Base-by-base conservation (phyloP, 2,329 filamentous ascomycete genomes). In the Fusarium multiceps region DNA sequence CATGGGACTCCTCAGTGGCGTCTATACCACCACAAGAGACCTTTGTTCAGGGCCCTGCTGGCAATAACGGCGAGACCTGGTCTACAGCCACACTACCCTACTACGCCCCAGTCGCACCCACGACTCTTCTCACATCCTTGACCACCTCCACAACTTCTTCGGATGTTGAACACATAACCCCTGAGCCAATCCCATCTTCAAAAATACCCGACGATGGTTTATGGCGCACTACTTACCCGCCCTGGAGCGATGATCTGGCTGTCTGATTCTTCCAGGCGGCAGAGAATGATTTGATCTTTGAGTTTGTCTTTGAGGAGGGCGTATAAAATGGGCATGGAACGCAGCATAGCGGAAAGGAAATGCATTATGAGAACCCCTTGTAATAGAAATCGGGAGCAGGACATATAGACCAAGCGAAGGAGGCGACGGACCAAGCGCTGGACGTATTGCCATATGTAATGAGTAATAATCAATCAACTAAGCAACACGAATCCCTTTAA, bases 211-310 rank as follows among this genome's bases (percentile, higher is more conserved):
- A 85, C 58, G 69, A 85, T 55, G 83, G 83, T 20, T 74, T 74
- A 51, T 85, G 83, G 84, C 82, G 83, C 60, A 83, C 83, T 6
- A 78, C 78, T 1, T 85, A 84, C 56, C 81, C 82, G 4, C 45
- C 81, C 0, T 83, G 81, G 81, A 85, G 83, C 63, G 78, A 82
- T 3, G 51, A 55, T 30, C 32, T 53, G 8, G 40, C 64, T 25
- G 30, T 41, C 21, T 46, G 47, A 74, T 65, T 58, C 23, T 28
- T 27, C 32, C 34, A n/a, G 13, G 9, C 11, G 37, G 18, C 13
- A 18, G n/a, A 21, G 11, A 41, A 63, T 45, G 20, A 58, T 65
- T 60, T 50, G 61, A 43, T 16, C 23, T 16, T 20, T 28, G 32
- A 28, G n/a, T 51, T 51, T 41, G 18, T 21, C 16, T 47, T n/a